phyloP scores from a whole-genome alignment of 2,329 filamentous ascomycete genomes.

The Ceratocystis eucalypticola region DNA sequence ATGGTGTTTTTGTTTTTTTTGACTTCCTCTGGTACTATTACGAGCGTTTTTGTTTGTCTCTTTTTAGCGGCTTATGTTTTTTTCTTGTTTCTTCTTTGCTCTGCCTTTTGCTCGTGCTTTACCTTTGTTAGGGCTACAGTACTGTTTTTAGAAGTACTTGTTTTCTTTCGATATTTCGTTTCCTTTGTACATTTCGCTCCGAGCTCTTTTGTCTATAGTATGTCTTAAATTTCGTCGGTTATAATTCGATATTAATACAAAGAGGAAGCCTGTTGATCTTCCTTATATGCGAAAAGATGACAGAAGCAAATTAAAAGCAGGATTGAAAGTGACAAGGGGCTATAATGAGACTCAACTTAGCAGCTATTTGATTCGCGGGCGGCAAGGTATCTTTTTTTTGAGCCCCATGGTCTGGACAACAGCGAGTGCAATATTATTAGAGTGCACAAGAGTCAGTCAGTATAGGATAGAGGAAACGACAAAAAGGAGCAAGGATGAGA shows the following conservation, averaged over 20 bases:
- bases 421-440: background rate
- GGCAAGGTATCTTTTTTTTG: too few relatives aligned
- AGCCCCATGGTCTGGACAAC: background rate
- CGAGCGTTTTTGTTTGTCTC: conserved; percentile 1
- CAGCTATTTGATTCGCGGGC: too few relatives aligned
- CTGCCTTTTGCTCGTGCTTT: conserved; percentile 2
- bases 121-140: conserved; percentile 3
- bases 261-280: background rate
- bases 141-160: conserved; percentile 5
- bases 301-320: background rate
- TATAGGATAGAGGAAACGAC: background rate
- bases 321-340: background rate
- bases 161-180: conserved; percentile 5
- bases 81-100: background rate
- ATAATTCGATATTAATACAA: background rate
- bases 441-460: background rate
- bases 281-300: background rate
- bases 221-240: background rate
- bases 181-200: background rate
- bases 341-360: background rate
- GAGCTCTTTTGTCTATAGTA: conserved; percentile 1
- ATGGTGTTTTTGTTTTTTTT: background rate
- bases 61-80: conserved; percentile 1
- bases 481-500: background rate
- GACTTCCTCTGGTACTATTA: background rate